Base-by-base conservation (phyloP, 345 rosid species). In the Citrus maxima region DNA sequence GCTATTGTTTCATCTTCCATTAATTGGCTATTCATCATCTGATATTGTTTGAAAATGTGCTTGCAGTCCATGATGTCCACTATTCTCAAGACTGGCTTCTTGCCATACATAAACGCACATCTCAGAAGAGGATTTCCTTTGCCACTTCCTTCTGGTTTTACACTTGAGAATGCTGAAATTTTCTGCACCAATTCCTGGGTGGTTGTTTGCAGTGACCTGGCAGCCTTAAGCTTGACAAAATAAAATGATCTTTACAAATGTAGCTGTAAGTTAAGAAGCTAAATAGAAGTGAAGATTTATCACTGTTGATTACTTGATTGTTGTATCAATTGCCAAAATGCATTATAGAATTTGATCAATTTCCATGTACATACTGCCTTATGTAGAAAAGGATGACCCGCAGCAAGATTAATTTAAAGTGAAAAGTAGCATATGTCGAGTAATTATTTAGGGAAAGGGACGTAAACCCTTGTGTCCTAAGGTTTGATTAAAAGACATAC, bases 101-200 rank as follows among this genome's bases (percentile, higher is more conserved):
- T 91, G 63, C 95, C 98, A 2, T 84, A 84, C 22, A 83, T 90
- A 80, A 94, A 92, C 81, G 73, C 75, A 38, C 91, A 68, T 24
- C 85, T 92, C 9, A 75, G 78, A 79, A 85, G 73, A 78, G 95
- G 98, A 63, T 85, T 88, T 73, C 88, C 90, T 0, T 77, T 94
- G 84, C 95, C 94, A 34, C 79, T 88, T 24, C 81, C 89, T 35
- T 82, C 64, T 13, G 88, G 93, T 65, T 85, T 88, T 62, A 28
- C 63, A 0, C 82, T 92, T 13, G 56, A 72, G 76, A 82, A 88
- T 75, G 77, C 92, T 25, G 91, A 89, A 78, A 77, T 91, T 0
- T 79, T 75, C n/a, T 88, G 24, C 54, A 70, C 10, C 6, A 74
- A 87, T 72, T 85, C 83, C 12, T 76, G 78, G 67, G 80, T 88